Percentiles rank a stretch among this genome's conserved stretches.
Conservation (phyloP, 352 stramenopile genomes). For the Globisporangium recalcitrans region DNA sequence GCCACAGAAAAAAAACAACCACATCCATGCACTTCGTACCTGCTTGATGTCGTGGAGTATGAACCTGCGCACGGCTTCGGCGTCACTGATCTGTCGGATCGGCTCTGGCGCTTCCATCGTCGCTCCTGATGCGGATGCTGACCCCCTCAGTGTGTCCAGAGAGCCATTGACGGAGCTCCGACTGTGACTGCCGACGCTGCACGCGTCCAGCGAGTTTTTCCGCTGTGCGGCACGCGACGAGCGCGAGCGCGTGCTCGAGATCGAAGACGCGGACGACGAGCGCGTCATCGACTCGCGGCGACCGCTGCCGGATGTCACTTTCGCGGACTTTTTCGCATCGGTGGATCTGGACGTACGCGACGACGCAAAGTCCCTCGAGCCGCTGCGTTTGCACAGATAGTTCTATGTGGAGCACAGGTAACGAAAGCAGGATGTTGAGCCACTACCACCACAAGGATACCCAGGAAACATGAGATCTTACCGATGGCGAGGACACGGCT, state of each 20-base stretch:
- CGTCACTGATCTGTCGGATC: conserved; percentile 38
- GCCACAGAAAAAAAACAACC: background rate
- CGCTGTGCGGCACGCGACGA: background rate
- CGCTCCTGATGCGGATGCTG: background rate
- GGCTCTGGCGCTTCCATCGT: background rate
- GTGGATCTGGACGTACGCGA: conserved; percentile 34
- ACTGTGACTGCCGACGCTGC: conserved; percentile 18
- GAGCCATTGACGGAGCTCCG: background rate
- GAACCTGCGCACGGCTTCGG: conserved; percentile 56
- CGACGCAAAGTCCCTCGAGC: conserved; percentile 34
- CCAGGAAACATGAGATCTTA: background rate
- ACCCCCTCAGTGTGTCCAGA: background rate
- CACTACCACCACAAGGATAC: too few species aligned
- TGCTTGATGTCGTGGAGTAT: conserved; percentile 65
- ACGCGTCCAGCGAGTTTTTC: conserved; percentile 28
- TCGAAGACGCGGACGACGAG: conserved; percentile 17
- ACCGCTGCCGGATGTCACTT: background rate
- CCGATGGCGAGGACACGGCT: conserved; percentile 12
- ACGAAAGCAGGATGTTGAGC: too few species aligned
- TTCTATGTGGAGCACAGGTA: background rate
- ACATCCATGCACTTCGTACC: conserved; percentile 22
- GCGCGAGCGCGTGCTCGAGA: conserved; percentile 26
- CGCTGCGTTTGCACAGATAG: conserved; percentile 21
- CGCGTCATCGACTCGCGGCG: conserved; percentile 22
- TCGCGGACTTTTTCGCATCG: conserved; percentile 19